Percentiles rank a stretch among this genome's conserved stretches.
Evolutionary conservation across 371 early-diverging fungal species (phyloP).

Genomic region (Parasitella parasitica): DNA sequence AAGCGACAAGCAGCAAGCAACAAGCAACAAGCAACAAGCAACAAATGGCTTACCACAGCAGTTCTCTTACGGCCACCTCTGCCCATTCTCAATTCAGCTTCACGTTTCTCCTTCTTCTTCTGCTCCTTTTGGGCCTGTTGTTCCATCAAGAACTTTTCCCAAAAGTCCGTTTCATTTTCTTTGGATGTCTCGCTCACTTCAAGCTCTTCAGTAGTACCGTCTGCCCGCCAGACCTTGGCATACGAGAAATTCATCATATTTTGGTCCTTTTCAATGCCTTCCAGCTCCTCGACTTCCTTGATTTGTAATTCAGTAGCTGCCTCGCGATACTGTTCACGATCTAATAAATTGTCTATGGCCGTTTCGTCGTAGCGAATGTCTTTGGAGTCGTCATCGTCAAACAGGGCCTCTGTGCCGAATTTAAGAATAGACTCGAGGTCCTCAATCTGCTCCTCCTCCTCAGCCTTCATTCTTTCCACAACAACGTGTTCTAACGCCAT

Average conservation of each 20-base stretch:
- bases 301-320: slow-evolving; percentile 9
- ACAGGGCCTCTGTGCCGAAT: slow-evolving; percentile 79
- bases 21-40: no score
- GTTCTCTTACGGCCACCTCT: slow-evolving; percentile 45
- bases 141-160: slow-evolving; percentile 41
- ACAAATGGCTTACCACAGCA: slow-evolving; percentile 12
- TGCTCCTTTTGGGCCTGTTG: slow-evolving; percentile 14
- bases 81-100: slow-evolving; percentile 24
- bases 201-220: slow-evolving; percentile 24
- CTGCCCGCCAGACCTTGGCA: slow-evolving; percentile 46
- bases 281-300: slow-evolving; percentile 21
- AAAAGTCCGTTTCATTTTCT: slow-evolving; percentile 41
- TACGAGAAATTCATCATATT: slow-evolving; percentile 36
- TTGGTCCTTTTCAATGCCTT: slow-evolving; percentile 7
- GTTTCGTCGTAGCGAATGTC: slow-evolving; percentile 59
- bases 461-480: slow-evolving; percentile 77
- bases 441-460: slow-evolving; percentile 49
- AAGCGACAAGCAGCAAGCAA: no score
- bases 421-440: slow-evolving; percentile 75
- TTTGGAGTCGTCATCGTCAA: slow-evolving; percentile 63
- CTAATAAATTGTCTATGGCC: slow-evolving; percentile 65
- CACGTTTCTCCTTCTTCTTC: slow-evolving; percentile 17
- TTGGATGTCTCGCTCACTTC: background rate
- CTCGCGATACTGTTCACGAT: slow-evolving; percentile 45
- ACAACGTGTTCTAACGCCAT: slow-evolving; percentile 84